Evolutionary conservation across 2,329 filamentous ascomycete species (phyloP).

Genomic region (Metarhizium guizhouense): DNA sequence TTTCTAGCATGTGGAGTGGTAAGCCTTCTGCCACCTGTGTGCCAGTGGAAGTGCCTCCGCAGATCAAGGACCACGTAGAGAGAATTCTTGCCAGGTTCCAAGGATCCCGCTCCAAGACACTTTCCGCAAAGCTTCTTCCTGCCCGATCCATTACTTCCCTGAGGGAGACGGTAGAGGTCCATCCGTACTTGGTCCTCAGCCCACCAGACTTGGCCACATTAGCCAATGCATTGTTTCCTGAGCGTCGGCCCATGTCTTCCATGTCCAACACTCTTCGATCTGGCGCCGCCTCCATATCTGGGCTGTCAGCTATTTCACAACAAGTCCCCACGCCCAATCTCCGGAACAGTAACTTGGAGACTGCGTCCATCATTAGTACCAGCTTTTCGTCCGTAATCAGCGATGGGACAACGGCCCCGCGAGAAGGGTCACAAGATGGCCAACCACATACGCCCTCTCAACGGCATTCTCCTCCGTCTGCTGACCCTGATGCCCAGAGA

Average conservation of each 20-base stretch:
- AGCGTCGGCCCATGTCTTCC: slow-evolving; percentile 55
- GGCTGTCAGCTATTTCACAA: slow-evolving; percentile 58
- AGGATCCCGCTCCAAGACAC: slow-evolving; percentile 38
- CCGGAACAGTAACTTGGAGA: slow-evolving; percentile 42
- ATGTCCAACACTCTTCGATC: slow-evolving; percentile 55
- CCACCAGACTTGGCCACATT: slow-evolving; percentile 71
- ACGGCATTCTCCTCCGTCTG: slow-evolving; percentile 44
- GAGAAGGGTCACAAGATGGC: slow-evolving; percentile 54
- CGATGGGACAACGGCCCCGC: slow-evolving; percentile 53
- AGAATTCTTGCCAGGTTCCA: slow-evolving; percentile 60
- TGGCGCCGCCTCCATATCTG: slow-evolving; percentile 59
- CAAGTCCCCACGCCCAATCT: slow-evolving; percentile 46
- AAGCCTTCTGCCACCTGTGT: slow-evolving; percentile 48
- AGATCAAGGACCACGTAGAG: slow-evolving; percentile 61
- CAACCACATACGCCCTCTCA: slow-evolving; percentile 38
- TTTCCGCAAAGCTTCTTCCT: slow-evolving; percentile 53
- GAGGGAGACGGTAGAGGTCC: slow-evolving; percentile 68
- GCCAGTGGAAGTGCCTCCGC: slow-evolving; percentile 41
- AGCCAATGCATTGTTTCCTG: slow-evolving; percentile 76
- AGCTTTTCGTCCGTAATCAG: slow-evolving; percentile 66
- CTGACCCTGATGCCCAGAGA: slow-evolving; percentile 34
- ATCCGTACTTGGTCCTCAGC: slow-evolving; percentile 71
- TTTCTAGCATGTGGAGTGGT: slow-evolving; percentile 68
- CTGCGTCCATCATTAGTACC: slow-evolving; percentile 61
- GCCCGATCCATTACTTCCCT: slow-evolving; percentile 65